phyloP scores from a whole-genome alignment of 2,329 filamentous ascomycete species.

The Purpureocillium takamizusanense region DNA sequence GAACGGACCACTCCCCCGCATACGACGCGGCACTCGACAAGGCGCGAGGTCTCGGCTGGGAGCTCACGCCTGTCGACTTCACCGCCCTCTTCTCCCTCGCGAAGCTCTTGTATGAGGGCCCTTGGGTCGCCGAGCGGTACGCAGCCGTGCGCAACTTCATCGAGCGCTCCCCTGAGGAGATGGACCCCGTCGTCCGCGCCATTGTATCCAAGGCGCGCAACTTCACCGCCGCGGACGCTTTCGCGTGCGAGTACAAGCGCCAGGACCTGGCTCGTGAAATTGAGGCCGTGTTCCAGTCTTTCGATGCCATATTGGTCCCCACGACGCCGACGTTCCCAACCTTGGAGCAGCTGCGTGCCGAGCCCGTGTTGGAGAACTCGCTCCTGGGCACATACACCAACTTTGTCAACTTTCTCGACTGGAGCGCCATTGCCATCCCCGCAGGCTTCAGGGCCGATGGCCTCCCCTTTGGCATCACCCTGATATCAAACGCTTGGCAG shows the following conservation, averaged over 20 bases:
- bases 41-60: conserved; percentile 29
- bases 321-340: conserved; percentile 45
- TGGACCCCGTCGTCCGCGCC: conserved; percentile 25
- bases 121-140: conserved; percentile 48
- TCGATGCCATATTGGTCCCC: conserved; percentile 45
- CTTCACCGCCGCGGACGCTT: conserved; percentile 36
- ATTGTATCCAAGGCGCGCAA: conserved; percentile 28
- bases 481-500: conserved; percentile 26
- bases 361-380: conserved; percentile 46
- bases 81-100: conserved; percentile 40
- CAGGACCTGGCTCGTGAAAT: conserved; percentile 31
- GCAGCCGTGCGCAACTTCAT: conserved; percentile 40
- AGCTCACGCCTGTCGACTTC: conserved; percentile 35
- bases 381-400: conserved; percentile 48
- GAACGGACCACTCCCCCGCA: conserved; percentile 28
- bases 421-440: conserved; percentile 44
- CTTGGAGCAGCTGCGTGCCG: conserved; percentile 37
- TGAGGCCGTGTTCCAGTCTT: conserved; percentile 26
- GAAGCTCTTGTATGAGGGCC: conserved; percentile 45
- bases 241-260: conserved; percentile 27
- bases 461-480: conserved; percentile 27
- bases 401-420: conserved; percentile 52
- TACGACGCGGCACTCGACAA: conserved; percentile 30
- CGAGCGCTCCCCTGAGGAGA: conserved; percentile 15
- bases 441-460: conserved; percentile 31